Base-by-base conservation (phyloP, 306 rosid species). In the Vigna radiata region DNA sequence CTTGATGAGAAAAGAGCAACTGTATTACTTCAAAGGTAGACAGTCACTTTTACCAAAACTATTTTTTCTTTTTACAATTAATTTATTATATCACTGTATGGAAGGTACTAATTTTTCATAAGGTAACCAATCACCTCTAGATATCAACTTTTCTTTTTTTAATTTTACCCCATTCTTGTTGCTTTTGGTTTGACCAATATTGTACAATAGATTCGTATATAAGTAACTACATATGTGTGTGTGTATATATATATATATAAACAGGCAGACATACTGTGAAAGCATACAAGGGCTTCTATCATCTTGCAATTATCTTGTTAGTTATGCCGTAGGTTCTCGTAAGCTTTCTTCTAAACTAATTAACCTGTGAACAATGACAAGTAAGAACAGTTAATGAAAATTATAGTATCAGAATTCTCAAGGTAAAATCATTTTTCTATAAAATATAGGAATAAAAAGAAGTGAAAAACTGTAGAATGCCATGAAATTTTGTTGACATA, bases 281-380 rank as follows among this genome's bases (percentile, higher is more conserved):
- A 76, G 25, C 82, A 76, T 70, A 62, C 21, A 17, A 64, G 63
- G 68, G 68, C 72, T 37, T 79, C 53, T 62, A 37, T 75, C 79
- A 47, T 75, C 80, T 61, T 37, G 81, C 72, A 52, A 72, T 58
- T 29, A 11, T 61, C 50, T 52, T 77, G 82, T 77, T 59, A 59
- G 58, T 56, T 27, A 80, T 76, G 47, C 69, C 4, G 33, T 65
- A 76, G 64, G 55, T 61, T 60, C 67, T 5, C 48, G 7, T 15
- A 18, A 25, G 67, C 71, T 46, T 61, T 56, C 77, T 49, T 52
- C 63, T 53, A 46, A 54, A 56, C 69, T 72, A 60, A 54, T 47
- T 68, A 81, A 72, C 88, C 83, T 84, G 83, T 60, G 72, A 81
- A 77, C 46, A 77, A 43, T 72, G 73, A 41, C 67, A 73, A 36